Evolutionary conservation across 2,329 filamentous ascomycete species (phyloP).

Genomic region (Ophiobolus disseminans): DNA sequence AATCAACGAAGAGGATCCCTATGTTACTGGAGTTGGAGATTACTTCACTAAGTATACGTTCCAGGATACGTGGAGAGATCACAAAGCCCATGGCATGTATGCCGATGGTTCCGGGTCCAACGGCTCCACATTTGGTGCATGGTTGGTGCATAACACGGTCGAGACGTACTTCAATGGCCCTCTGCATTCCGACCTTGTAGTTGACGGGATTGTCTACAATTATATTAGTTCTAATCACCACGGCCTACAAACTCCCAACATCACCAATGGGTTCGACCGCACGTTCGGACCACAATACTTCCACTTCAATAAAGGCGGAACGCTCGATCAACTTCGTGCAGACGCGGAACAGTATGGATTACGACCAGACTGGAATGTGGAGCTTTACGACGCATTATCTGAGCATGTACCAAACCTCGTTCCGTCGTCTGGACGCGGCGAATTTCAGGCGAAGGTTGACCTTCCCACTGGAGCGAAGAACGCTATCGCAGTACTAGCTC

Average conservation of each 20-base stretch:
- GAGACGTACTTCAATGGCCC: conserved; percentile 69
- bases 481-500: conserved; percentile 63
- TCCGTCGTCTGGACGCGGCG: conserved; percentile 58
- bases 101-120: conserved; percentile 61
- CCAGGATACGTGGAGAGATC: conserved; percentile 63
- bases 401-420: conserved; percentile 66
- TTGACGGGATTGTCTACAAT: conserved; percentile 70
- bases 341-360: conserved; percentile 62
- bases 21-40: conserved; percentile 62
- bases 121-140: conserved; percentile 63
- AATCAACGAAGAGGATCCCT: conserved; percentile 58
- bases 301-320: conserved; percentile 65
- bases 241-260: conserved; percentile 68
- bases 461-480: conserved; percentile 60
- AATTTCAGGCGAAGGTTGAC: conserved; percentile 58
- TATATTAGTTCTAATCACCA: conserved; percentile 67
- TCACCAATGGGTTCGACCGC: conserved; percentile 57
- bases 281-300: conserved; percentile 68
- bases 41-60: conserved; percentile 74
- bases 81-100: conserved; percentile 63
- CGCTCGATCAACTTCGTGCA: conserved; percentile 53
- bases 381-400: conserved; percentile 69
- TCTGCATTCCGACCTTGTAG: conserved; percentile 66
- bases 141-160: conserved; percentile 70
- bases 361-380: conserved; percentile 61